Percentiles rank a stretch among this genome's conserved stretches.
Evolutionary conservation across 2,329 filamentous ascomycete species (phyloP).

Genomic region (Fusarium falciforme): DNA sequence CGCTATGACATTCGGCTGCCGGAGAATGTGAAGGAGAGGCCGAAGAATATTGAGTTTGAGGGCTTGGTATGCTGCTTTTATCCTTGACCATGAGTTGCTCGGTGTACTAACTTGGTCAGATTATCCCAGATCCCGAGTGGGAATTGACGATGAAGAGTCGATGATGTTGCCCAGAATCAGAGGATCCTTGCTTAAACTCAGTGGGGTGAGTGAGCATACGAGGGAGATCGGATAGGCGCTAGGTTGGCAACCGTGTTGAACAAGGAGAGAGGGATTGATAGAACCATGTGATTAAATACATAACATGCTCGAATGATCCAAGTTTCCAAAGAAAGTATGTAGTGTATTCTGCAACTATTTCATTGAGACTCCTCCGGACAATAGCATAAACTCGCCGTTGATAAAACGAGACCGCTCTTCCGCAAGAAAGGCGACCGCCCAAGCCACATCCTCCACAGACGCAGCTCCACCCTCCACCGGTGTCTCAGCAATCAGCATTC

Average conservation of each 20-base stretch:
- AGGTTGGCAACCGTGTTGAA: background rate
- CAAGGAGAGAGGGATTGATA: background rate
- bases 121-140: slow-evolving; percentile 9
- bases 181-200: background rate
- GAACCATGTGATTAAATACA: background rate
- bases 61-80: slow-evolving; percentile 1
- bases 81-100: background rate
- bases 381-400: slow-evolving; percentile 11
- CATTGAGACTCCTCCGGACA: slow-evolving; percentile 9
- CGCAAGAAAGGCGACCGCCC: slow-evolving; percentile 8
- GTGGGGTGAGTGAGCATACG: background rate
- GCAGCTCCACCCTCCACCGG: slow-evolving; percentile 9
- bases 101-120: background rate
- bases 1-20: slow-evolving; percentile 7
- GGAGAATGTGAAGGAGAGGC: background rate
- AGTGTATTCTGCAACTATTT: background rate
- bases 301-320: background rate
- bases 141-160: background rate
- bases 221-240: background rate
- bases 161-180: background rate
- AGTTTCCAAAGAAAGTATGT: background rate
- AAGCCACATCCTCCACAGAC: slow-evolving; percentile 8
- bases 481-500: background rate
- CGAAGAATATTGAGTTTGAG: slow-evolving; percentile 13
- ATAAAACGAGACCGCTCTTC: slow-evolving; percentile 16